phyloP scores from a whole-genome alignment of 2,329 filamentous ascomycete genomes.

The Penicillium sp. region DNA sequence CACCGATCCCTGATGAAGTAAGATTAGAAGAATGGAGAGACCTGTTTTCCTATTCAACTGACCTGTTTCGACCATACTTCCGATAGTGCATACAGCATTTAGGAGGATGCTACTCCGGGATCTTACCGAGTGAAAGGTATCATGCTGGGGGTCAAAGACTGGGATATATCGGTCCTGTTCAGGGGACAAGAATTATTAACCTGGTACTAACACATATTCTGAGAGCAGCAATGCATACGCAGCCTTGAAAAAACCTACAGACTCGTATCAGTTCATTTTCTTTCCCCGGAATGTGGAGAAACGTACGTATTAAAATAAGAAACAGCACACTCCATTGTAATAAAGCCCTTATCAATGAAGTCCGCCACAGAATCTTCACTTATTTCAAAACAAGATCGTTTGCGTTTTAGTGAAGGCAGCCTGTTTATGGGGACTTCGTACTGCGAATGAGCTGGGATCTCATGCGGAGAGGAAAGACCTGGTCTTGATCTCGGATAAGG shows the following conservation, averaged over 20 bases:
- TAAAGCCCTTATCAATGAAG: slow-evolving; percentile 40
- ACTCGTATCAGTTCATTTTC: not conserved
- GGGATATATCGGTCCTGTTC: slow-evolving; percentile 54
- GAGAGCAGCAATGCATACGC: slow-evolving; percentile 26
- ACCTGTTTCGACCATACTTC: slow-evolving; percentile 50
- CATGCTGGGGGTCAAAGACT: slow-evolving; percentile 51
- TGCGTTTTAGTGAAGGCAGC: slow-evolving; percentile 26
- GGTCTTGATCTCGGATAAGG: slow-evolving; percentile 9
- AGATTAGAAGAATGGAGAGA: not conserved
- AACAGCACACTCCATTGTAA: slow-evolving; percentile 38
- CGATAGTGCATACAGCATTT: slow-evolving; percentile 57
- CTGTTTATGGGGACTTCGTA: slow-evolving; percentile 2
- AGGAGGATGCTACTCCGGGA: slow-evolving; percentile 56
- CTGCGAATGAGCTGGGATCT: slow-evolving; percentile 7
- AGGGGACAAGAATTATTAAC: not conserved
- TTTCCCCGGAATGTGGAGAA: not conserved
- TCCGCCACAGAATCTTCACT: slow-evolving; percentile 38
- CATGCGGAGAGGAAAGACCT: slow-evolving; percentile 13
- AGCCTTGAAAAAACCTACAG: slow-evolving; percentile 42
- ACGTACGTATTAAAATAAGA: slow-evolving; percentile 39
- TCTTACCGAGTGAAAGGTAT: slow-evolving; percentile 53
- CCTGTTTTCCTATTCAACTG: not conserved
- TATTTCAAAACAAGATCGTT: slow-evolving; percentile 39
- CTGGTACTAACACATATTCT: no score
- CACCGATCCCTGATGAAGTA: slow-evolving; percentile 27